Conservation (phyloP, 371 early-diverging fungal species). For the Coemansia sp. region DNA sequence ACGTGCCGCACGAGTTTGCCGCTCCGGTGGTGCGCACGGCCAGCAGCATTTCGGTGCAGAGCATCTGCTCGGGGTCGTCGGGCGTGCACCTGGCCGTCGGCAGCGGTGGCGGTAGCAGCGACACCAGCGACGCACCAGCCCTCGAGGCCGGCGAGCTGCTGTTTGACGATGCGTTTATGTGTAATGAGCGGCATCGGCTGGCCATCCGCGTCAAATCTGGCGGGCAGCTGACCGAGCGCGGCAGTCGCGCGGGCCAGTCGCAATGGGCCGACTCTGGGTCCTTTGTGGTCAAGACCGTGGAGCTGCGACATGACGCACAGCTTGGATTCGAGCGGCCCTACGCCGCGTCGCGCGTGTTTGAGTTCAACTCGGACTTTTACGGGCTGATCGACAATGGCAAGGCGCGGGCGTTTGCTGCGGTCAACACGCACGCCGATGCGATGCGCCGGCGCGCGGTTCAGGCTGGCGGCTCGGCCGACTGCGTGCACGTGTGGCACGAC, state of each 20-base stretch:
- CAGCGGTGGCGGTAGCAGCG: too few relatives aligned
- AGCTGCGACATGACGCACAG: constrained; percentile 16
- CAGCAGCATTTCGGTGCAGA: constrained; percentile 45
- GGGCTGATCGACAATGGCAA: constrained; percentile 39
- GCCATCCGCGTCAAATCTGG: constrained; percentile 22
- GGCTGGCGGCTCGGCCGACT: constrained; percentile 27
- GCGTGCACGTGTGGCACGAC: constrained; percentile 48
- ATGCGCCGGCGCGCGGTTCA: constrained; percentile 25
- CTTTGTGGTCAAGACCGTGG: constrained; percentile 16
- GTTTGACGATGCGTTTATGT: constrained; percentile 38
- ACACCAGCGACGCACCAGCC: neutral
- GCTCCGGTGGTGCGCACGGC: constrained; percentile 39
- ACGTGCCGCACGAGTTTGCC: constrained; percentile 16
- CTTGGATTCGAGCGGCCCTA: constrained; percentile 36
- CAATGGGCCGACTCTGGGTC: constrained; percentile 35
- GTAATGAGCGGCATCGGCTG: constrained; percentile 42
- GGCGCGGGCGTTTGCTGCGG: constrained; percentile 22
- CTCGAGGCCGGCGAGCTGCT: constrained; percentile 25
- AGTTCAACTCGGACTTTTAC: constrained; percentile 43
- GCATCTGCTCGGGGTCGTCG: constrained; percentile 36
- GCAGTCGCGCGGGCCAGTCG: constrained; percentile 26
- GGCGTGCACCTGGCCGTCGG: neutral
- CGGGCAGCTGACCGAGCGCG: constrained; percentile 11
- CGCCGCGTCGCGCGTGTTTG: constrained; percentile 14
- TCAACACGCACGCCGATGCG: constrained; percentile 15